A percentile compares a stretch with the other conserved stretches of the same genome.
Evolutionary conservation across 2,329 filamentous ascomycete species (phyloP).

Genomic region (Neopestalotiopsis sp.): DNA sequence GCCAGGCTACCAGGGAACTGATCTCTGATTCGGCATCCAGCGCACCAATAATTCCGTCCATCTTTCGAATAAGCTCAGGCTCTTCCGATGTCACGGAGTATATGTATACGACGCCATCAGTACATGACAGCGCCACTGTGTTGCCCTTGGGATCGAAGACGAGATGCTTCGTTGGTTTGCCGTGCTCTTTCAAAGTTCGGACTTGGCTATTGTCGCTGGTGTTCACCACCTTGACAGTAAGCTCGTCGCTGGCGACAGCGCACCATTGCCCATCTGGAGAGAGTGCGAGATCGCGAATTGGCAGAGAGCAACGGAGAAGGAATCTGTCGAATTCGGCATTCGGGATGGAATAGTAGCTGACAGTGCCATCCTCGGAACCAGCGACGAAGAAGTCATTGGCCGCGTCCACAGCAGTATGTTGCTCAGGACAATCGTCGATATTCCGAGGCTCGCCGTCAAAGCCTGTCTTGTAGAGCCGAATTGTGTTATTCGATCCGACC

Average conservation of each 20-base stretch:
- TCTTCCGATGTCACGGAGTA: constrained; percentile 82
- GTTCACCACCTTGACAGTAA: constrained; percentile 88
- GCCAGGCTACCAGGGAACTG: constrained; percentile 82
- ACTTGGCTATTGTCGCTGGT: constrained; percentile 78
- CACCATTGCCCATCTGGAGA: constrained; percentile 85
- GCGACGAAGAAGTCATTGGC: constrained; percentile 84
- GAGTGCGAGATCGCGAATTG: constrained; percentile 84
- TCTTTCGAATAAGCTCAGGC: constrained; percentile 79
- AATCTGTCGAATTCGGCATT: constrained; percentile 79
- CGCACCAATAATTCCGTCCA: constrained; percentile 84
- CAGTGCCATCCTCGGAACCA: constrained; percentile 93
- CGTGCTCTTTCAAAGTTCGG: constrained; percentile 81
- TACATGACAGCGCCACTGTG: constrained; percentile 80
- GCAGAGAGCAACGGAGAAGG: constrained; percentile 82
- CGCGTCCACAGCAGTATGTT: constrained; percentile 80
- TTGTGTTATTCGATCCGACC: constrained; percentile 90
- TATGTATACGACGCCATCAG: constrained; percentile 87
- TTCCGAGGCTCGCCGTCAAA: constrained; percentile 92
- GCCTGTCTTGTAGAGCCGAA: constrained; percentile 89
- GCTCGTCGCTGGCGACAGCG: constrained; percentile 95
- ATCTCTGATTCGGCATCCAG: constrained; percentile 79
- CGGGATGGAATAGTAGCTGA: constrained; percentile 87
- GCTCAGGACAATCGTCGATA: constrained; percentile 88
- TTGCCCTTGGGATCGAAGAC: constrained; percentile 83
- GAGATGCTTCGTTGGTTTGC: constrained; percentile 87